Base-by-base conservation (phyloP, 345 rosid species). In the Salix viminalis region DNA sequence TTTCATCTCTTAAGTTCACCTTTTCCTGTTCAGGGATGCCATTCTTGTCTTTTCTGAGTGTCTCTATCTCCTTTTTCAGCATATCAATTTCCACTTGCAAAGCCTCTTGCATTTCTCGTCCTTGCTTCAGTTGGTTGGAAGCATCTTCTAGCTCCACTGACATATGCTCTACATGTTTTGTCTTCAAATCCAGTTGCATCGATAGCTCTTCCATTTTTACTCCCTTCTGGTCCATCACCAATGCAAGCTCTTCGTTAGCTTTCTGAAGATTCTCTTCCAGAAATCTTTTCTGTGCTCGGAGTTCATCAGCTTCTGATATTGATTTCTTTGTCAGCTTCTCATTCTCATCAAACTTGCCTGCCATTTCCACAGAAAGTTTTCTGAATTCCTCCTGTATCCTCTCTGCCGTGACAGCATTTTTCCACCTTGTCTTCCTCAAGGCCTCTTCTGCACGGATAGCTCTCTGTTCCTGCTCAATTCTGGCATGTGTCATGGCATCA, bases 61-160 rank as follows among this genome's bases (percentile, higher is more conserved):
- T 75, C 77, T 85, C 81, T 48, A 87, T 79, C 78, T 82, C 83
- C n/a, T 78, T 37, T 74, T 75, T 83, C 54, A 87, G 91, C 85
- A 73, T 89, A 71, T 90, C 88, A 28, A 90, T 82, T 85, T 90
- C 93, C 79, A 50, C 84, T 23, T 77, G 77, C 77, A 84, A 86
- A 76, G 87, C 86, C 76, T 83, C 86, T 28, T 82, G 79, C 76
- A 77, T 80, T 79, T 85, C 79, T 62, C 75, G 60, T 28, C 21
- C 34, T 9, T 41, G 81, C 78, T 81, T 70, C 66, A 72, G 65
- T 46, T 77, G 73, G 69, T 50, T 52, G 30, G 81, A 74, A 8
- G 5, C 48, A 32, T 66, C 60, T 54, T 77, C 78, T 30, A 77
- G 72, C 58, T 69, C 78, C 34, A 54, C 36, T 44, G 81, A 77